Evolutionary conservation across 352 stramenopile genomes (phyloP).

Genomic region (Pythium phragmiticola): DNA sequence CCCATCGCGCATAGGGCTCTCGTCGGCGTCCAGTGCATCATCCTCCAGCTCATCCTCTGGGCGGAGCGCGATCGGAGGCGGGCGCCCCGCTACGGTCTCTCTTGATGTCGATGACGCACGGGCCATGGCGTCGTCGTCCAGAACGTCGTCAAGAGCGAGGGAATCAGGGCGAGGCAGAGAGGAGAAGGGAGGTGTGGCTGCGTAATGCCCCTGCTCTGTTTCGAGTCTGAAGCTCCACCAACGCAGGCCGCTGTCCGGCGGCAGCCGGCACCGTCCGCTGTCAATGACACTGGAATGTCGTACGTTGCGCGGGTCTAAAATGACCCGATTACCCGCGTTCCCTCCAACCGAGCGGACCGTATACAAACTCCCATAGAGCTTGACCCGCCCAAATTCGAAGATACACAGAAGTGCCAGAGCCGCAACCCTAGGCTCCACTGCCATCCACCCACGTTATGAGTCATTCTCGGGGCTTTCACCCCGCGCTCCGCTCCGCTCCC

Average conservation of each 20-base stretch:
- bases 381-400: constrained; percentile 30
- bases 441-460: constrained; percentile 19
- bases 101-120: constrained; percentile 1
- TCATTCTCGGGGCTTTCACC: constrained; percentile 18
- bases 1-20: constrained; percentile 28
- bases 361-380: constrained; percentile 25
- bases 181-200: constrained; percentile 8
- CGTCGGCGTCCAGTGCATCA: constrained; percentile 24
- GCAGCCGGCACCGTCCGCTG: constrained; percentile 15
- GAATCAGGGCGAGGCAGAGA: background rate
- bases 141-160: background rate
- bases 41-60: constrained; percentile 19
- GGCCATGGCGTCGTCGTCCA: constrained; percentile 5
- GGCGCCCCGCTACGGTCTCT: constrained; percentile 17
- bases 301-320: constrained; percentile 26
- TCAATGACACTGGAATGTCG: constrained; percentile 23
- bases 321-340: constrained; percentile 25
- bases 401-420: constrained; percentile 32
- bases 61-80: constrained; percentile 20
- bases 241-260: background rate
- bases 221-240: constrained; percentile 17
- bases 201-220: constrained; percentile 7
- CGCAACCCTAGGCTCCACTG: constrained; percentile 29
- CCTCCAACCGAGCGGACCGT: constrained; percentile 22
- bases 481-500: constrained; percentile 24